Base-by-base conservation (phyloP, 2,329 filamentous ascomycete species). In the Drechmeria coniospora region DNA sequence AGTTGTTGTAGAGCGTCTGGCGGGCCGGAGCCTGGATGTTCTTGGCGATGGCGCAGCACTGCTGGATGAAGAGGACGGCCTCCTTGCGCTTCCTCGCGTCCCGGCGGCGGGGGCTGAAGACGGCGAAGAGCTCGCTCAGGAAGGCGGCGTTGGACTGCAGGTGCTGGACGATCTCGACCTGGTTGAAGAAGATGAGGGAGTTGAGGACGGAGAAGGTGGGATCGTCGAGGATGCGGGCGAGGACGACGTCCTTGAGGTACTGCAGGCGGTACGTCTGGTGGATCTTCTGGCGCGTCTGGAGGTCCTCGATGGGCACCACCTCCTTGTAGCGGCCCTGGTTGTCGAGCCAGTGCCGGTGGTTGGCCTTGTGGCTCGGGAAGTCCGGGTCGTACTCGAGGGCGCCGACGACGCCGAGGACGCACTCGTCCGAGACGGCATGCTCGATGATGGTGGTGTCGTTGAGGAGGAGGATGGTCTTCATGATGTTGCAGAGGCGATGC, bases 311-410 rank as follows among this genome's bases (percentile, higher is more conserved):
- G 29, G 72, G 78, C 12, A 98, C 86, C 9, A 98, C 90, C 59
- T 98, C 87, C 53, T 93, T 95, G 53, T 84, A 98, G 41, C 84
- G 77, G 13, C 82, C 82, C 43, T 84, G 74, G 47, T 90, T 83
- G 35, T 78, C 74, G 29, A 98, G 65, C 64, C 92, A 98, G 47
- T 90, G 82, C 32, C 90, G 74, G 49, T 98, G 90, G 47, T 95
- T 95, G 15, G 90, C 87, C 51, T 94, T 95, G 63, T 95, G 90
- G 33, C 79, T 84, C 6, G 90, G 90, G 43, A 95, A 98, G 53
- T 98, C 90, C 1, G 90, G 87, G 44, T 98, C 90, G 57, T 95
- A 98, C 61, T 98, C 90, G 36, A 98, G 62, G 15, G 90, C 90
- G 34, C 90, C 90, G 21, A 98, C 86, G 15, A 95, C 87, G 12